phyloP scores from a whole-genome alignment of 1,284 basidiomycete species.

The Phylloboletellus chloephorus region DNA sequence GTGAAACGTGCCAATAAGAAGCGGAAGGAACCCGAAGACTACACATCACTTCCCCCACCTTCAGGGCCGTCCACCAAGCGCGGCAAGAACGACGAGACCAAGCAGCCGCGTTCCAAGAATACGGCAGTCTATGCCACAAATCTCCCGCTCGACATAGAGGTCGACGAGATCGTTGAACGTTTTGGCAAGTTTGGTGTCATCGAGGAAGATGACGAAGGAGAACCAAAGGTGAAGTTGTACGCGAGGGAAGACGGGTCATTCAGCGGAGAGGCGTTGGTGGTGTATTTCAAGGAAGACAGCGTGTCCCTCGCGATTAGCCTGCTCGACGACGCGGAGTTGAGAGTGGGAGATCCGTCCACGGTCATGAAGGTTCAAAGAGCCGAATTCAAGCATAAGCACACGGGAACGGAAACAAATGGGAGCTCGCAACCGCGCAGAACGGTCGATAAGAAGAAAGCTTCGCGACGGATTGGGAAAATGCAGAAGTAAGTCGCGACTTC shows the following conservation, averaged over 20 bases:
- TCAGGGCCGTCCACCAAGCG: conserved; percentile 59
- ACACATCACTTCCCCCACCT: conserved; percentile 54
- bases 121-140: conserved; percentile 91
- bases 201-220: conserved; percentile 84
- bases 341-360: conserved; percentile 70
- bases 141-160: conserved; percentile 75
- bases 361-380: conserved; percentile 83
- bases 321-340: conserved; percentile 88
- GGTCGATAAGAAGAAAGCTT: conserved; percentile 76
- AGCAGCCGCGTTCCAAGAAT: conserved; percentile 66
- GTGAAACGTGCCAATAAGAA: conserved; percentile 76
- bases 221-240: conserved; percentile 92
- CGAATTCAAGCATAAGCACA: conserved; percentile 71
- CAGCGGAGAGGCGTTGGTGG: conserved; percentile 92
- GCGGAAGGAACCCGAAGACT: conserved; percentile 74
- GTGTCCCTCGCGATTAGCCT: conserved; percentile 83
- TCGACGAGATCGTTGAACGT: conserved; percentile 70
- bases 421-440: conserved; percentile 52
- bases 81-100: conserved; percentile 49
- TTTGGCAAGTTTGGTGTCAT: conserved; percentile 92
- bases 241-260: conserved; percentile 85
- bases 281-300: conserved; percentile 96
- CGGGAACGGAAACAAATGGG: conserved; percentile 27
- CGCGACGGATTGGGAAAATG: conserved; percentile 81
- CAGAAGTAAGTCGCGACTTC: conserved; percentile 64